Conservation (phyloP, 257 asterid genomes). For the Fraxinus excelsior region DNA sequence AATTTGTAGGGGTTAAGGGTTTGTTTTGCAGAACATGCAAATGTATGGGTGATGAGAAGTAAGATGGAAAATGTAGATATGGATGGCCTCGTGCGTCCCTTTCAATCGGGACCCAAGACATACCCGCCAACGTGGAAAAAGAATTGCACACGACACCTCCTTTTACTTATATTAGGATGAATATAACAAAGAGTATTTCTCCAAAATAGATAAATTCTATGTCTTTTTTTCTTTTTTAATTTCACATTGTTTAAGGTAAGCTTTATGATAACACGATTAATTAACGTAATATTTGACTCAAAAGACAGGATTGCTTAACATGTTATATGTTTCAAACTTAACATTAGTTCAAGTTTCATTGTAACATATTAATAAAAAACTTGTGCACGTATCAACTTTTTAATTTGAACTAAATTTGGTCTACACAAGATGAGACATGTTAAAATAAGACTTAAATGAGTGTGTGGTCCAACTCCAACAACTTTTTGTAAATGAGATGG, state of each 20-base stretch:
- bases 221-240: background rate
- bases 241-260: background rate
- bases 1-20: slow-evolving; percentile 27
- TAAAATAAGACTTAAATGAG: background rate
- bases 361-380: background rate
- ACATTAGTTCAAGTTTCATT: too few relatives aligned
- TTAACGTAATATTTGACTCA: background rate
- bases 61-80: slow-evolving; percentile 37
- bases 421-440: background rate
- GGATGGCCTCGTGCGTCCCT: slow-evolving; percentile 57
- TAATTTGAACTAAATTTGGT: background rate
- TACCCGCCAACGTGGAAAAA: slow-evolving; percentile 18
- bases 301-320: background rate
- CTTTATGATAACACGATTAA: too few relatives aligned
- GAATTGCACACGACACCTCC: background rate
- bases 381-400: background rate
- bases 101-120: slow-evolving; percentile 35
- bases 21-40: slow-evolving; percentile 55
- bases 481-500: background rate
- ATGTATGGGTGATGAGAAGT: slow-evolving; percentile 56
- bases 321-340: background rate
- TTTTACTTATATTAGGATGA: background rate
- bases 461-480: background rate
- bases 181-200: background rate
- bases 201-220: background rate